Evolutionary conservation across 1,139 yeast species (phyloP).

Genomic region (Saccharomyces pastorianus): DNA sequence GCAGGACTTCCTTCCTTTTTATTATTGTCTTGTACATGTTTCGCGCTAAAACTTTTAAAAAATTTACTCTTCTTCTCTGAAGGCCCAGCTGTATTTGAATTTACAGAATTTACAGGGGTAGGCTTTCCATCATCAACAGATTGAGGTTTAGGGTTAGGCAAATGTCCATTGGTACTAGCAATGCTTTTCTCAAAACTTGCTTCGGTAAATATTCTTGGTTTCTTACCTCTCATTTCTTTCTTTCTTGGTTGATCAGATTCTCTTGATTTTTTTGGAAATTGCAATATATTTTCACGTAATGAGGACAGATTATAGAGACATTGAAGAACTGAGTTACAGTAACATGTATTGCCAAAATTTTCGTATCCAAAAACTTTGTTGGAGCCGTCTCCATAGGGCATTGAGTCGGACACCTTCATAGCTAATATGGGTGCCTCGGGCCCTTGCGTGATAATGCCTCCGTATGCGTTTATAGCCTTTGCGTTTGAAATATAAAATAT

Average conservation of each 20-base stretch:
- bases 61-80: neutral
- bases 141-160: neutral
- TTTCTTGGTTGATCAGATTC: conserved; percentile 31
- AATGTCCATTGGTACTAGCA: neutral
- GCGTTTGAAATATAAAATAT: neutral
- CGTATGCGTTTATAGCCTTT: neutral
- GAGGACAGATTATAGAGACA: conserved; percentile 65
- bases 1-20: neutral
- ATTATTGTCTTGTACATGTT: neutral
- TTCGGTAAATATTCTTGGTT: conserved; percentile 39
- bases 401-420: conserved; percentile 6
- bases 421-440: neutral
- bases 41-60: neutral
- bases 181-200: conserved; percentile 7
- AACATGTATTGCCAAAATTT: conserved; percentile 86
- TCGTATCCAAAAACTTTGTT: conserved; percentile 82
- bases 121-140: neutral
- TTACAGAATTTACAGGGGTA: neutral
- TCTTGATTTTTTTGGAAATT: conserved; percentile 34
- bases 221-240: conserved; percentile 36
- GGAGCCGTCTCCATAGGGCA: conserved; percentile 52
- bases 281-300: conserved; percentile 51
- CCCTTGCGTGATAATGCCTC: neutral
- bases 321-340: conserved; percentile 82
- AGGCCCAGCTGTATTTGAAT: neutral